Evolutionary conservation across 495 filamentous ascomycete genomes (phyloP).

Genomic region (Aspergillus homomorphus): DNA sequence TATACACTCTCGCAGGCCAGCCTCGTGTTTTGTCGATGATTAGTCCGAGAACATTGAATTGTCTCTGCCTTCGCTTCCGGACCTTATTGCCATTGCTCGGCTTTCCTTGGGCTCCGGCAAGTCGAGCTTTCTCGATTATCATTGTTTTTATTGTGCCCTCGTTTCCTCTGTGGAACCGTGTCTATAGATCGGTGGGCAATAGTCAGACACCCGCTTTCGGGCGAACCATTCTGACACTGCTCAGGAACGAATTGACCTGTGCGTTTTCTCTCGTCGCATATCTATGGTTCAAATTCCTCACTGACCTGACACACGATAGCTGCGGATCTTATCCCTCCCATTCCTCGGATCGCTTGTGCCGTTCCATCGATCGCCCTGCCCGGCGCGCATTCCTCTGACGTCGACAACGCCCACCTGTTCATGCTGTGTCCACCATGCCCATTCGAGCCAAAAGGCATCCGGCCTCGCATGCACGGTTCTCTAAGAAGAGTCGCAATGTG

Average conservation of each 20-base stretch:
- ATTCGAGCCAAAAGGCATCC: constrained; percentile 36
- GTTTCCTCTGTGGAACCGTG: neutral
- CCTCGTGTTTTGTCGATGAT: neutral
- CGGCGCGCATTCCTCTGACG: neutral
- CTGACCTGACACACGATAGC: neutral
- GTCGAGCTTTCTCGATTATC: neutral
- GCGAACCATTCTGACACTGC: neutral
- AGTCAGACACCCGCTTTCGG: neutral
- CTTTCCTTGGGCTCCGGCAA: neutral
- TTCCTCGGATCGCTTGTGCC: constrained; percentile 7
- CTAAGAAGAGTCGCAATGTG: constrained; percentile 12
- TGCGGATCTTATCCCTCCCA: neutral
- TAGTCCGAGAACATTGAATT: neutral
- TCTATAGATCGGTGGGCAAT: neutral
- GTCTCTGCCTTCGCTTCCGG: neutral
- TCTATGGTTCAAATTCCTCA: neutral
- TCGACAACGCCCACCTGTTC: constrained; percentile 17
- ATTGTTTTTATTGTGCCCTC: neutral
- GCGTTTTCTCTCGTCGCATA: neutral
- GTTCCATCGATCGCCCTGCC: constrained; percentile 11
- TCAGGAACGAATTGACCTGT: neutral
- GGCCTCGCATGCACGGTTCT: constrained; percentile 16
- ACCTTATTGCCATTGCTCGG: neutral
- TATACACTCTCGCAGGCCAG: neutral
- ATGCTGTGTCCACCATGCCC: constrained; percentile 31